Evolutionary conservation across 768 basidiomycete species (phyloP).

Genomic region (Coprinellus aureogranulatus): DNA sequence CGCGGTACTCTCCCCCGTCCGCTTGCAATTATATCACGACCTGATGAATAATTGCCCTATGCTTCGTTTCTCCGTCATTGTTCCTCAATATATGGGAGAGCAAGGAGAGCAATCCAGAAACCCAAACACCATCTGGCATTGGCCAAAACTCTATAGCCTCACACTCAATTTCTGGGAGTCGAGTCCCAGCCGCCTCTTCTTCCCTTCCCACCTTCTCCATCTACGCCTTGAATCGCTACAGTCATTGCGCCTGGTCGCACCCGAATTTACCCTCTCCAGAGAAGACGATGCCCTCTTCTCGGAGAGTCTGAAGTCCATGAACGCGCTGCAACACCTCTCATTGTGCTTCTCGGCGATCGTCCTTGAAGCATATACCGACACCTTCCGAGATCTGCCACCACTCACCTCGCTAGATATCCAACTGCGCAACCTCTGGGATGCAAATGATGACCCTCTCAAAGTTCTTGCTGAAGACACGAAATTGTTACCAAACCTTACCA

Average conservation of each 20-base stretch:
- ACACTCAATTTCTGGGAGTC: too few species aligned
- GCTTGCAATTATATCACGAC: background rate
- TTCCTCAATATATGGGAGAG: background rate
- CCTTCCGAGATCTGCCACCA: background rate
- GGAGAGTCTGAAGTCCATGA: background rate
- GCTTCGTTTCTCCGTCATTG: background rate
- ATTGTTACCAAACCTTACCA: too few species aligned
- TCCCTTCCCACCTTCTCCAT: background rate
- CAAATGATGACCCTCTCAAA: too few species aligned
- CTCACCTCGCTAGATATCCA: background rate
- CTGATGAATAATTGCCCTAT: background rate
- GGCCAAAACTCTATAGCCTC: too few species aligned
- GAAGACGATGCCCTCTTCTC: background rate
- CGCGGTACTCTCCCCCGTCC: background rate
- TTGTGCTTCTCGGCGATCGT: background rate
- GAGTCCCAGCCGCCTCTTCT: too few species aligned
- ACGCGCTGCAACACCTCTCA: background rate
- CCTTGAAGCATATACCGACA: background rate
- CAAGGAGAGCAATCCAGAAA: background rate
- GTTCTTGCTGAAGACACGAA: too few species aligned
- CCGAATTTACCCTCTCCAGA: background rate
- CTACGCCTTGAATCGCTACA: background rate
- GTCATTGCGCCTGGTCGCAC: background rate
- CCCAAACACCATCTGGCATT: too few species aligned
- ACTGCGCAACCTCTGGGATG: background rate